phyloP scores from a whole-genome alignment of 352 stramenopile genomes.

The Phytophthora syringae region DNA sequence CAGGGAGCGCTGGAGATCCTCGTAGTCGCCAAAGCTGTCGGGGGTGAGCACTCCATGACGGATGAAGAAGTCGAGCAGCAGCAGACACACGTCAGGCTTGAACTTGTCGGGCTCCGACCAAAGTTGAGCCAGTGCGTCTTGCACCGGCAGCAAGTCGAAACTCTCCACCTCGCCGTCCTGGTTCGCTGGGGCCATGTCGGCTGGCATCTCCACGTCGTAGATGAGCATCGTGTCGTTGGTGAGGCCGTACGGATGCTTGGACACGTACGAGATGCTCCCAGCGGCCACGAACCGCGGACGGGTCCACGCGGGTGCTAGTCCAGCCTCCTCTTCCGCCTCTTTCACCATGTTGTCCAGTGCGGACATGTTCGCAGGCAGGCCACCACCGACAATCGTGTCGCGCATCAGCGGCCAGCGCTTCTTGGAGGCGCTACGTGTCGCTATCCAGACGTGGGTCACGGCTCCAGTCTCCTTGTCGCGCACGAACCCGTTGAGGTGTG shows the following conservation, averaged over 20 bases:
- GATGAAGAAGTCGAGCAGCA: slow-evolving; percentile 72
- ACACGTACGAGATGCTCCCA: slow-evolving; percentile 64
- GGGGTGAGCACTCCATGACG: slow-evolving; percentile 70
- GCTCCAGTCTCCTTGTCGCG: slow-evolving; percentile 27
- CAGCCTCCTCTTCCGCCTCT: slow-evolving; percentile 68
- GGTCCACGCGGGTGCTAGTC: slow-evolving; percentile 48
- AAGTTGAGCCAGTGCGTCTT: slow-evolving; percentile 43
- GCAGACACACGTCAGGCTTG: slow-evolving; percentile 74
- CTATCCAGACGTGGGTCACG: slow-evolving; percentile 69
- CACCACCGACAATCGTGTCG: slow-evolving; percentile 72
- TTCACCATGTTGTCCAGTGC: slow-evolving; percentile 80
- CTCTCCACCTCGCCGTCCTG: slow-evolving; percentile 67
- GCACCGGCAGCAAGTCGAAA: slow-evolving; percentile 61
- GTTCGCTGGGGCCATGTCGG: slow-evolving; percentile 44
- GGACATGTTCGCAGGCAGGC: slow-evolving; percentile 54
- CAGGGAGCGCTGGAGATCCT: slow-evolving; percentile 46
- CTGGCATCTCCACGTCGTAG: slow-evolving; percentile 67
- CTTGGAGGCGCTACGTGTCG: slow-evolving; percentile 56
- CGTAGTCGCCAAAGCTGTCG: slow-evolving; percentile 58
- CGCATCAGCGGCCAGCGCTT: slow-evolving; percentile 57
- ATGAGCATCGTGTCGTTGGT: slow-evolving; percentile 78
- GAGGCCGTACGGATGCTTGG: slow-evolving; percentile 60
- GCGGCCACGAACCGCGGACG: slow-evolving; percentile 37
- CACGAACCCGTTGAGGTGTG: slow-evolving; percentile 77
- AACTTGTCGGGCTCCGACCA: slow-evolving; percentile 59